Evolutionary conservation across 805 yeast genomes (phyloP).

Genomic region (Suhomyces canberraensis): DNA sequence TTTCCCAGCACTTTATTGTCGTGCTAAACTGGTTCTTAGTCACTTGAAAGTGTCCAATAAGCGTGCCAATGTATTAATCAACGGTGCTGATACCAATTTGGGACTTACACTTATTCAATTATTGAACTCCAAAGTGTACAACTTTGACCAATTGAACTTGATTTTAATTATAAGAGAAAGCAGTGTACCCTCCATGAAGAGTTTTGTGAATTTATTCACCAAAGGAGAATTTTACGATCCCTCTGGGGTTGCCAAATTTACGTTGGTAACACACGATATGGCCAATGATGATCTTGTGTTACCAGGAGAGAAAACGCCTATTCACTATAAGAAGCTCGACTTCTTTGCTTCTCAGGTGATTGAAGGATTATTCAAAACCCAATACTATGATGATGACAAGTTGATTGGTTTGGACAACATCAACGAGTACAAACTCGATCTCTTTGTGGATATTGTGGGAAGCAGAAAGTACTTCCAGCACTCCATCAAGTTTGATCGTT

Average conservation of each 20-base stretch:
- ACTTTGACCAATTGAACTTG: conserved; percentile 24
- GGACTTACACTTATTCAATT: conserved; percentile 36
- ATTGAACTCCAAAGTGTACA: conserved; percentile 27
- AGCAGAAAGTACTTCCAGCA: conserved; percentile 35
- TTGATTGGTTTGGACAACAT: conserved; percentile 18
- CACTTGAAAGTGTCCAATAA: conserved; percentile 17
- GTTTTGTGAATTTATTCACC: conserved; percentile 16
- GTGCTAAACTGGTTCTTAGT: conserved; percentile 34
- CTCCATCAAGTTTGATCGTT: conserved; percentile 23
- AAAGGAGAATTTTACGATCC: conserved; percentile 21
- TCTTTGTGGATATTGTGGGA: conserved; percentile 40
- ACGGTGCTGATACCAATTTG: conserved; percentile 42
- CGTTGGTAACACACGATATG: conserved; percentile 32
- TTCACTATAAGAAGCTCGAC: conserved; percentile 36
- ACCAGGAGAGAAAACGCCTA: conserved; percentile 32
- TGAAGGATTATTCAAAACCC: conserved; percentile 27
- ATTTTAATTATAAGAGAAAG: conserved; percentile 29
- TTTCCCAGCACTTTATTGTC: conserved; percentile 33
- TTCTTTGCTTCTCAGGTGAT: conserved; percentile 37
- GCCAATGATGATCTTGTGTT: conserved; percentile 32
- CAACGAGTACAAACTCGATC: conserved; percentile 29
- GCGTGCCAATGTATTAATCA: conserved; percentile 32
- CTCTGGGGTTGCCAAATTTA: conserved; percentile 18
- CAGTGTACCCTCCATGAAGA: conserved; percentile 16
- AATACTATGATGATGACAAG: conserved; percentile 17